Evolutionary conservation across 1,284 basidiomycete species (phyloP).

Genomic region (Ganoderma sp.): DNA sequence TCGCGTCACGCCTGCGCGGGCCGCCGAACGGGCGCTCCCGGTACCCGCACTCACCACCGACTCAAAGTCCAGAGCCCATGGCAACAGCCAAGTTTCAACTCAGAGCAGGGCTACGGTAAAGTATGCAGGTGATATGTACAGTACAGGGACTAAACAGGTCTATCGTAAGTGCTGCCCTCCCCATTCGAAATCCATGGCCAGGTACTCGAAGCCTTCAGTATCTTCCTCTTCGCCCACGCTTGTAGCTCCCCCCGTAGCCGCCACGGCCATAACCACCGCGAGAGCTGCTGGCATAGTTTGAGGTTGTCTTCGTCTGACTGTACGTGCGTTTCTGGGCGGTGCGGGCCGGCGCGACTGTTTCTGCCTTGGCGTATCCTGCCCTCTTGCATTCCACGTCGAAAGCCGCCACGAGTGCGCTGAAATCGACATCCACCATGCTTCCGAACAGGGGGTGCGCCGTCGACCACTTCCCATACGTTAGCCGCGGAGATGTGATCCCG

Average conservation of each 20-base stretch:
- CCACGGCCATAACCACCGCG: conserved; percentile 24
- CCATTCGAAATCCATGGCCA: background rate
- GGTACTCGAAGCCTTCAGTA: conserved; percentile 5
- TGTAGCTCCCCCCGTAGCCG: conserved; percentile 17
- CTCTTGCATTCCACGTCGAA: conserved; percentile 50
- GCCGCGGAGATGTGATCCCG: conserved; percentile 53
- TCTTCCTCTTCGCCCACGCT: conserved; percentile 25
- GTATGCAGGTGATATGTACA: background rate
- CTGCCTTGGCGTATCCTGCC: conserved; percentile 40
- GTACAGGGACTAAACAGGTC: conserved; percentile 12
- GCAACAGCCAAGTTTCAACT: background rate
- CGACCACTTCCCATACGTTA: conserved; percentile 49
- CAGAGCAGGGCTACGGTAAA: background rate
- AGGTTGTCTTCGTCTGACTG: conserved; percentile 28
- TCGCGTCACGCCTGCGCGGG: too few relatives aligned
- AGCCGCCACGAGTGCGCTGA: conserved; percentile 44
- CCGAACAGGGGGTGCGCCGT: conserved; percentile 49
- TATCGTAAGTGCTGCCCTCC: conserved; percentile 15
- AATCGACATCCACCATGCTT: conserved; percentile 48
- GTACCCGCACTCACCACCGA: too few relatives aligned
- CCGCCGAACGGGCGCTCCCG: too few relatives aligned
- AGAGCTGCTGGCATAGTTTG: conserved; percentile 10
- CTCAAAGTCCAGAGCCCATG: background rate
- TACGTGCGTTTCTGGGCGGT: conserved; percentile 39
- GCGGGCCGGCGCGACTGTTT: conserved; percentile 18